Evolutionary conservation across 2,329 filamentous ascomycete genomes (phyloP).

Genomic region (Cadophora sp.): DNA sequence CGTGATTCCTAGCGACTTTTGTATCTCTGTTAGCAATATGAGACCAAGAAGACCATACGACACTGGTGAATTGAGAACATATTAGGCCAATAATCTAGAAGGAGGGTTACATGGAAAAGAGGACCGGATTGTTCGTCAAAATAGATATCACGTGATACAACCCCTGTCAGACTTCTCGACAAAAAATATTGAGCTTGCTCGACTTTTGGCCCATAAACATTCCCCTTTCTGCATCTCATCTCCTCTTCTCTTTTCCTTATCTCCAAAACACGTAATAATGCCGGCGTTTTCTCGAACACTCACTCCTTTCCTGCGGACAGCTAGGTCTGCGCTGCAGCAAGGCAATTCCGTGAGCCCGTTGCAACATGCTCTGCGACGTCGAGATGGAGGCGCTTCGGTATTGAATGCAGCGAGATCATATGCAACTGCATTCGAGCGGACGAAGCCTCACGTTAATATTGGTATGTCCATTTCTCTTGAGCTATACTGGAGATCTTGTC

Average conservation of each 20-base stretch:
- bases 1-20: too few relatives aligned
- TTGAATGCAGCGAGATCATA: constrained; percentile 71
- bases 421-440: constrained; percentile 76
- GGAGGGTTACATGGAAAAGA: too few relatives aligned
- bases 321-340: constrained; percentile 74
- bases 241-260: constrained; percentile 17
- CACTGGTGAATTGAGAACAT: too few relatives aligned
- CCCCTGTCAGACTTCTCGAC: constrained; percentile 1
- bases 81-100: too few relatives aligned
- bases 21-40: too few relatives aligned
- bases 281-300: constrained; percentile 80
- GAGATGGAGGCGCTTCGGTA: constrained; percentile 67
- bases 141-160: constrained; percentile 3
- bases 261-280: constrained; percentile 61
- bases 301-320: constrained; percentile 81
- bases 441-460: constrained; percentile 98
- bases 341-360: constrained; percentile 77
- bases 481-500: constrained; percentile 15
- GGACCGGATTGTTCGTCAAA: too few relatives aligned
- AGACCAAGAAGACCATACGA: too few relatives aligned
- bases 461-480: constrained; percentile 58
- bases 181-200: constrained; percentile 18
- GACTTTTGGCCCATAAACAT: constrained; percentile 7
- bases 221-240: constrained; percentile 15
- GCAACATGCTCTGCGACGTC: constrained; percentile 69